phyloP scores from a whole-genome alignment of 371 early-diverging fungal genomes.

The Gilbertella persicaria region DNA sequence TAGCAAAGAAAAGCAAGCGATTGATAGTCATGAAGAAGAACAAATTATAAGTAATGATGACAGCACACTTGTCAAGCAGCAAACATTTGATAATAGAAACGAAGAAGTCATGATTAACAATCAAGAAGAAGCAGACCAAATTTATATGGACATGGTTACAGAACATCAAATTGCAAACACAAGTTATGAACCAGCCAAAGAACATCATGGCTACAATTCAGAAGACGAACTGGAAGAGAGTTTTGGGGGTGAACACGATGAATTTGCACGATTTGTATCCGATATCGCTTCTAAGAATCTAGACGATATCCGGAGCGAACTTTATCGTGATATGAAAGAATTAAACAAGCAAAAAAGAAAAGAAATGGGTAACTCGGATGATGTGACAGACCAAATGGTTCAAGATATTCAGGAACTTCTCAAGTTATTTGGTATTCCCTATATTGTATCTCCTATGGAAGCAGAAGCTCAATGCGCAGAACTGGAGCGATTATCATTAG shows the following conservation, averaged over 20 bases:
- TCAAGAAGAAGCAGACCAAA: too few relatives aligned
- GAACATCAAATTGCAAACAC: background rate
- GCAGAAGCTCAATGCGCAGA: slow-evolving; percentile 98
- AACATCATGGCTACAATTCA: slow-evolving; percentile 41
- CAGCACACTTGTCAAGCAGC: too few relatives aligned
- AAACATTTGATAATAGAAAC: too few relatives aligned
- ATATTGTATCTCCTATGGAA: slow-evolving; percentile 94
- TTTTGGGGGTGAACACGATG: slow-evolving; percentile 52
- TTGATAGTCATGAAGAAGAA: too few relatives aligned
- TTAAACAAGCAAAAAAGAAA: slow-evolving; percentile 57
- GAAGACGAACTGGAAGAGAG: slow-evolving; percentile 37
- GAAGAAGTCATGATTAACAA: background rate
- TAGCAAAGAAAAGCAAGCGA: too few relatives aligned
- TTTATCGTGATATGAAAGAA: slow-evolving; percentile 61
- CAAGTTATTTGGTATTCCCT: slow-evolving; percentile 96
- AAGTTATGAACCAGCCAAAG: background rate
- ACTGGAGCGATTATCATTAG: slow-evolving; percentile 65
- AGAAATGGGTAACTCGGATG: slow-evolving; percentile 67
- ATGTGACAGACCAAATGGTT: slow-evolving; percentile 72
- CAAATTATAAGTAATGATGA: too few relatives aligned
- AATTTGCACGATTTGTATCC: slow-evolving; percentile 57
- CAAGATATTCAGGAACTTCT: slow-evolving; percentile 76
- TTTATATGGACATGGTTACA: background rate
- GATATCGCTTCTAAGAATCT: slow-evolving; percentile 49
- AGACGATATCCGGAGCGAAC: slow-evolving; percentile 44